Base-by-base conservation (phyloP, 2,329 filamentous ascomycete genomes). In the Clonostachys solani region DNA sequence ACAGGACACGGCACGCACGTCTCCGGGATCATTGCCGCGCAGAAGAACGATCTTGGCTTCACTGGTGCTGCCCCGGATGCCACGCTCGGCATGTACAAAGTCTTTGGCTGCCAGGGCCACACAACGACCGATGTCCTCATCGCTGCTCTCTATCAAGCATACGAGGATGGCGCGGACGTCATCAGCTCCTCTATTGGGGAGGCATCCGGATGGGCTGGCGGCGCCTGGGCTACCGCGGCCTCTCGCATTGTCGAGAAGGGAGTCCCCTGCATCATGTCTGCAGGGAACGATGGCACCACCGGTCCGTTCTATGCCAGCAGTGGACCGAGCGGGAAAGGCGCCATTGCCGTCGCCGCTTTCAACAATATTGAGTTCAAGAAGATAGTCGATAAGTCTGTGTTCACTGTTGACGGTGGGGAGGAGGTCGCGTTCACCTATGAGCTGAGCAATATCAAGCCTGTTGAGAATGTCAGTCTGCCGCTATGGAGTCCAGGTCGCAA, bases 11-110 rank as follows among this genome's bases (percentile, higher is more conserved):
- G 82, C 33, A 81, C 77, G 1, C 57, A 58, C 34, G 50, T 57
- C 35, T 46, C 54, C 1, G 50, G 50, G 9, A 42, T 43, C 34
- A 47, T 86, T 40, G 81, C 79, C 3, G 81, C 80, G 2, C 75
- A 82, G 58, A 59, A 63, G 42, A 71, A 81, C 56, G 60, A 66
- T 0, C 72, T 72, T 37, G 74, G 74, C 16, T 78, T 82, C 54
- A 75, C 74, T n/a, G 81, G 81, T 15, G 78, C 73, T 10, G 80
- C 79, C 1, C 74, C 77, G 1, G 77, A 71, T 38, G 80, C 79
- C 2, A 77, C 66, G 1, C 65, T 85, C 2, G 78, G 78, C 40
- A 69, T 73, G 41, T 84, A 78, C 64, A 72, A 74, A 42, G 76
- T 81, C 4, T 81, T 83, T 48, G 78, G 78, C 42, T 84, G 80